phyloP scores from a whole-genome alignment of 345 rosid genomes.

The Conringia planisiliqua region DNA sequence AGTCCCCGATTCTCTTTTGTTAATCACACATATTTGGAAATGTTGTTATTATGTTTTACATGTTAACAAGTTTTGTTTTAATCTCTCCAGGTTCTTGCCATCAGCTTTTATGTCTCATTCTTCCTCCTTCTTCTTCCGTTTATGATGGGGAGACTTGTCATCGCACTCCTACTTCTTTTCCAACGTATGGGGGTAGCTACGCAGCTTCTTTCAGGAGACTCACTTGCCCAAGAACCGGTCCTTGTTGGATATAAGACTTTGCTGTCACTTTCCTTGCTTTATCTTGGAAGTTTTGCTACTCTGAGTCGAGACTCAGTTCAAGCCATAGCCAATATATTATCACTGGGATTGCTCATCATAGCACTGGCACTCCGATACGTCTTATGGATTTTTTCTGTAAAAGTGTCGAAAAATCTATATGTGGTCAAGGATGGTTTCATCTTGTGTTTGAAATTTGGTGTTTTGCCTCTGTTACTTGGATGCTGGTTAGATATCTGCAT shows the following conservation, averaged over 20 bases:
- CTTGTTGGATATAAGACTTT: neutral
- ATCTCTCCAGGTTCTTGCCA: conserved; percentile 11
- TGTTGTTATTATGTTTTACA: neutral
- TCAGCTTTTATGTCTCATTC: neutral
- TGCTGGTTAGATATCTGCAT: conserved; percentile 11
- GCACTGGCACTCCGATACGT: neutral
- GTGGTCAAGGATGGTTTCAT: neutral
- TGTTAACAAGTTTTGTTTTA: neutral
- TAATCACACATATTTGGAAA: neutral
- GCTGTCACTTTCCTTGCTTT: neutral
- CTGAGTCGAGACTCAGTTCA: neutral
- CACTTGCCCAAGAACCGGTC: neutral
- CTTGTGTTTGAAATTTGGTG: neutral
- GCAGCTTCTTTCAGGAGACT: neutral
- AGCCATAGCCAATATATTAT: neutral
- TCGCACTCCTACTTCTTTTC: neutral
- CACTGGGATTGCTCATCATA: neutral
- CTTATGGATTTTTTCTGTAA: neutral
- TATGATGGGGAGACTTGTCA: neutral
- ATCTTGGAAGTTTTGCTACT: neutral
- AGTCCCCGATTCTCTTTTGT: neutral
- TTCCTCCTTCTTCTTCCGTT: conserved; percentile 6
- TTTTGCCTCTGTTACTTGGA: neutral
- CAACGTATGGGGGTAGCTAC: neutral
- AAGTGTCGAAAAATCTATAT: neutral